Evolutionary conservation across 306 rosid species (phyloP), one percentile per base, ranked within the genome.

Genomic region (Sindora glabra): DNA sequence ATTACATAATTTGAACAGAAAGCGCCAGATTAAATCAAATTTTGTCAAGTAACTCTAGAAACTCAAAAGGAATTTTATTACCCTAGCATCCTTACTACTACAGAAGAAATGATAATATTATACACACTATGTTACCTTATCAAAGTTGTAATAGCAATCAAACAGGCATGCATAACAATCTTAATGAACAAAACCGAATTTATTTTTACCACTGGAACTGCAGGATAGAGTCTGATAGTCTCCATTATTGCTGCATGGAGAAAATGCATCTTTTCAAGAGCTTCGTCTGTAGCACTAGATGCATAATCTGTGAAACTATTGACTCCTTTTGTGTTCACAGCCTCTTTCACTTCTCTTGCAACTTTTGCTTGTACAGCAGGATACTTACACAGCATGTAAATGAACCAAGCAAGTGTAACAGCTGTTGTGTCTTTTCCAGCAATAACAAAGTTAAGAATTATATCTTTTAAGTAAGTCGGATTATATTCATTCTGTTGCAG

Each of bases 341-440:
- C 80, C 62, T 79, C 75, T 73, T 48, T 78, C 61, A 88, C 82
- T 67, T 88, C 94, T 45, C 75, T 13, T 55, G 74, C 83, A 59
- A 75, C 65, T 59, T 77, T 82, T 47, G 77, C 89, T 71, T 88
- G 94, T 6, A 80, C 78, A 23, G 27, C 44, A 48, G 89, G 94
- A 68, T 82, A 70, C 75, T 80, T 78, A 59, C 89, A 84, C 19
- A 87, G 59, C 83, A 87, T 38, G 80, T 79, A 82, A 62, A 87
- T 45, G 70, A 87, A 84, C 92, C 89, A 88, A 17, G 94, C 16
- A 55, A 88, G 81, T 62, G 96, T 80, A 1, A 74, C 64, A 22
- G 86, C 94, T 0, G 89, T 74, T 17, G 94, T 88, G 63, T 84
- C 96, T 78, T 77, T 88, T 6, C 96, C 96, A 14, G 94, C 96